Evolutionary conservation across 257 asterid species (phyloP).

Genomic region (Capsicum pubescens): DNA sequence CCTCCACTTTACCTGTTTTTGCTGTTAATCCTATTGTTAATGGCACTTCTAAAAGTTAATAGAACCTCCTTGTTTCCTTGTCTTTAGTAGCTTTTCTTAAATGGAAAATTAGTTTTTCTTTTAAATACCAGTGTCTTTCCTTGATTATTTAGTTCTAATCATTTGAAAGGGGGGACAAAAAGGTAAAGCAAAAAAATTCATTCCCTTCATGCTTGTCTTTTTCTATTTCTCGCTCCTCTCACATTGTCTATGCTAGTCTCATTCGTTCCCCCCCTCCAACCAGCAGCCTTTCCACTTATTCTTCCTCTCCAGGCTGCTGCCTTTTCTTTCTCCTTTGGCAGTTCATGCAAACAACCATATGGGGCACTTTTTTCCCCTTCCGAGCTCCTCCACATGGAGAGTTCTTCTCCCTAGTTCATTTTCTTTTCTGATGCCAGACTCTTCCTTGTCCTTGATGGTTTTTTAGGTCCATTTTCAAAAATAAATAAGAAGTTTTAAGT

Average conservation of each 20-base stretch:
- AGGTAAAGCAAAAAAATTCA: neutral
- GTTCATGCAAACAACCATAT: constrained; percentile 11
- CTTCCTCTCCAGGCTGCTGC: neutral
- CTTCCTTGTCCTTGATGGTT: neutral
- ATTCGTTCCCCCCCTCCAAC: neutral
- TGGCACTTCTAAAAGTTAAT: constrained; percentile 14
- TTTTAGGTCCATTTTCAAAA: neutral
- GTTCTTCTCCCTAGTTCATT: neutral
- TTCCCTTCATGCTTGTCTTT: neutral
- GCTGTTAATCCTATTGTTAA: neutral
- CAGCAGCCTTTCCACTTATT: constrained; percentile 16
- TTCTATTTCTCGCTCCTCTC: constrained; percentile 14
- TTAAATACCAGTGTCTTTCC: neutral
- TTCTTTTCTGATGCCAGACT: constrained; percentile 11
- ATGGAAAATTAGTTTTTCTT: neutral
- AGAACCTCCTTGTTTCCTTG: neutral
- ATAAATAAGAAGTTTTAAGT: constrained; percentile 19
- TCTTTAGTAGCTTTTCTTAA: neutral
- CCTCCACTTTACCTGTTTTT: neutral
- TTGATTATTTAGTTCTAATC: neutral
- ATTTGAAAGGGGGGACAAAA: neutral
- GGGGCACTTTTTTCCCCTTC: neutral
- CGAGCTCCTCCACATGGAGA: neutral
- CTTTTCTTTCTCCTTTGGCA: neutral
- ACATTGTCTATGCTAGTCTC: neutral